These are phyloP conservation scores for Candida coleopterorum DNA, from an alignment of 805 yeast species.

Conservation along the genomic window DNA sequence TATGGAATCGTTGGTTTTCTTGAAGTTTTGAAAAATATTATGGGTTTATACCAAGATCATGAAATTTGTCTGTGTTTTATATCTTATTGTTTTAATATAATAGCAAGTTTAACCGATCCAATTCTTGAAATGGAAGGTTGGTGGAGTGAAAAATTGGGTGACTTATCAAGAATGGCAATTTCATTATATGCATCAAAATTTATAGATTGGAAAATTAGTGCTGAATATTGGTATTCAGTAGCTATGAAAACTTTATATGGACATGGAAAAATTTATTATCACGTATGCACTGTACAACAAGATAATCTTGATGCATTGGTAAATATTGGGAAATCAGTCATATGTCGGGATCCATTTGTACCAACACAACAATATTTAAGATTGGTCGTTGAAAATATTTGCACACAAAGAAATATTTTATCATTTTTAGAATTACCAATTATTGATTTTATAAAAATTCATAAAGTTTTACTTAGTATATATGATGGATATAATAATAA, in stretches of 20 bases:
- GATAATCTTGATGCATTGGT: constrained; percentile 73
- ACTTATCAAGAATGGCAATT: constrained; percentile 81
- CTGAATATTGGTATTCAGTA: constrained; percentile 77
- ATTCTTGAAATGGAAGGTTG: constrained; percentile 56
- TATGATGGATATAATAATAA: constrained; percentile 18
- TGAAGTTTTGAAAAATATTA: constrained; percentile 71
- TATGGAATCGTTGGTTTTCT: constrained; percentile 79
- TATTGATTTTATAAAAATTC: constrained; percentile 60
- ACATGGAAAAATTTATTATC: constrained; percentile 82
- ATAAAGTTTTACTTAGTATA: constrained; percentile 62
- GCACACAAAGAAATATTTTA: constrained; percentile 57
- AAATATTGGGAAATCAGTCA: constrained; percentile 72
- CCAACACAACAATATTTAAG: constrained; percentile 77
- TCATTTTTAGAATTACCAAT: constrained; percentile 56
- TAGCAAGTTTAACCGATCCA: constrained; percentile 50
- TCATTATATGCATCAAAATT: constrained; percentile 74
- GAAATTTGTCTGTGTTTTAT: constrained; percentile 75
- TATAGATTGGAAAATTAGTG: constrained; percentile 81
- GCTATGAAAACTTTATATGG: constrained; percentile 74
- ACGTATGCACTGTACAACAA: constrained; percentile 82
- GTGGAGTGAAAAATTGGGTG: constrained; percentile 88
- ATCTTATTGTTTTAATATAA: constrained; percentile 62
- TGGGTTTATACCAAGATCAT: constrained; percentile 69
- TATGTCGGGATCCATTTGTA: constrained; percentile 77
- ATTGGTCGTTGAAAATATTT: constrained; percentile 73